phyloP scores from a whole-genome alignment of 192 early-diverging fungal species.

The Coemansia erecta region DNA sequence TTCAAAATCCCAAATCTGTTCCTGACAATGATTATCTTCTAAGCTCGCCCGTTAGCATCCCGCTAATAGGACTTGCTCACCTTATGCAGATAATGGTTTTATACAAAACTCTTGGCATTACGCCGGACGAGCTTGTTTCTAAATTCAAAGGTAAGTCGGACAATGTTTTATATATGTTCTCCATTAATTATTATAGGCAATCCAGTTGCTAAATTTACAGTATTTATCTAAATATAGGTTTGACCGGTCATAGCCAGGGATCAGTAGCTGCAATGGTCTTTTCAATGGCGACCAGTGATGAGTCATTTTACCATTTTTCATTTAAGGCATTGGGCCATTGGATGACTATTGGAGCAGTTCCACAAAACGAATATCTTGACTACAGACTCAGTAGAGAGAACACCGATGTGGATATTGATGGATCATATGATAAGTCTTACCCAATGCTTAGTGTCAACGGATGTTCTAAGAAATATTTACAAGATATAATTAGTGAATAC shows the following conservation, averaged over 20 bases:
- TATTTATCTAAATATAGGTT: neutral
- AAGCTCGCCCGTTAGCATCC: neutral
- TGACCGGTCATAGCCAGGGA: too few relatives aligned
- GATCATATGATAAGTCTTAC: neutral
- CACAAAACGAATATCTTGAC: neutral
- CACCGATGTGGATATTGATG: neutral
- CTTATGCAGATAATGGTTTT: slow-evolving; percentile 1
- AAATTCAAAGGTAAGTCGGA: neutral
- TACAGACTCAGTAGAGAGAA: neutral
- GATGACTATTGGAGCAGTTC: neutral
- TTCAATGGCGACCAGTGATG: too few relatives aligned
- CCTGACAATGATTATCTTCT: neutral
- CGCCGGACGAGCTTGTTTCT: neutral
- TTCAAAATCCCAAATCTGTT: neutral
- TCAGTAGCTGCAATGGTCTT: too few relatives aligned
- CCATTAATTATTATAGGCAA: neutral
- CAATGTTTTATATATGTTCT: too few relatives aligned
- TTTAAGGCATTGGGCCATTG: neutral
- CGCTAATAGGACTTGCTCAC: neutral
- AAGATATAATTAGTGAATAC: too few relatives aligned
- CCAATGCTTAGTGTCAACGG: neutral
- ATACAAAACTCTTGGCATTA: neutral
- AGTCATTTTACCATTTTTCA: too few relatives aligned
- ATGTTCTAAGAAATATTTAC: too few relatives aligned
- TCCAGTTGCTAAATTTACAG: neutral